A percentile compares a stretch with the other conserved stretches of the same genome.
These are phyloP conservation scores for Fusarium fujikuroi DNA, from an alignment of 2,329 filamentous ascomycete species.

Conservation along the genomic window DNA sequence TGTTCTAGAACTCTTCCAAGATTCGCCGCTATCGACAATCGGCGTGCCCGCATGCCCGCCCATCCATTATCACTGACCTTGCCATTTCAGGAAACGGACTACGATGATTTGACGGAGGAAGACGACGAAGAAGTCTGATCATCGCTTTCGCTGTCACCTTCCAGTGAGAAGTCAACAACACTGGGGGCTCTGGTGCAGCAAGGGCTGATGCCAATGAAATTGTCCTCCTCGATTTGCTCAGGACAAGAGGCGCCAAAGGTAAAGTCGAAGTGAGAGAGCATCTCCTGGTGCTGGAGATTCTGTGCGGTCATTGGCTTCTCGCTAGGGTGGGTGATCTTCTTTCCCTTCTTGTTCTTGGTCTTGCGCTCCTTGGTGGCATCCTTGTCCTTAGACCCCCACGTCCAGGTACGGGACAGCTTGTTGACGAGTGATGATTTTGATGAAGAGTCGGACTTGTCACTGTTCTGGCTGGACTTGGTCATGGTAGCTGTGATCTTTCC, in stretches of 20 bases:
- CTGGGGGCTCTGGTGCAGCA: conserved; percentile 56
- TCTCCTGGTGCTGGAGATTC: conserved; percentile 60
- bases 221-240: conserved; percentile 48
- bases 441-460: conserved; percentile 43
- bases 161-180: conserved; percentile 44
- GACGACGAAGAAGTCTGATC: conserved; percentile 34
- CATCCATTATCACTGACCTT: conserved; percentile 34
- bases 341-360: conserved; percentile 44
- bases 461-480: conserved; percentile 45
- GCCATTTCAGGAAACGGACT: conserved; percentile 36
- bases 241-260: conserved; percentile 55
- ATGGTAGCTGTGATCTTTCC: conserved; percentile 44
- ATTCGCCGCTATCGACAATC: conserved; percentile 24
- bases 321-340: conserved; percentile 52
- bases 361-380: conserved; percentile 46
- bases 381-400: conserved; percentile 47
- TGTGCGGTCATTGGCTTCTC: conserved; percentile 58
- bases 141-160: conserved; percentile 40
- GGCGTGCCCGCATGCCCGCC: conserved; percentile 32
- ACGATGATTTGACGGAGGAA: conserved; percentile 35
- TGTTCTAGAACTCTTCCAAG: conserved; percentile 35
- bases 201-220: conserved; percentile 56
- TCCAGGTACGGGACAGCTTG: conserved; percentile 47
- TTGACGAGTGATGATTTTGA: conserved; percentile 46
- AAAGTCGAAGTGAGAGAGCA: conserved; percentile 58